Evolutionary conservation across 2,329 filamentous ascomycete species (phyloP), one percentile per base, ranked within the genome.

Genomic region (Aspergillus sp.): DNA sequence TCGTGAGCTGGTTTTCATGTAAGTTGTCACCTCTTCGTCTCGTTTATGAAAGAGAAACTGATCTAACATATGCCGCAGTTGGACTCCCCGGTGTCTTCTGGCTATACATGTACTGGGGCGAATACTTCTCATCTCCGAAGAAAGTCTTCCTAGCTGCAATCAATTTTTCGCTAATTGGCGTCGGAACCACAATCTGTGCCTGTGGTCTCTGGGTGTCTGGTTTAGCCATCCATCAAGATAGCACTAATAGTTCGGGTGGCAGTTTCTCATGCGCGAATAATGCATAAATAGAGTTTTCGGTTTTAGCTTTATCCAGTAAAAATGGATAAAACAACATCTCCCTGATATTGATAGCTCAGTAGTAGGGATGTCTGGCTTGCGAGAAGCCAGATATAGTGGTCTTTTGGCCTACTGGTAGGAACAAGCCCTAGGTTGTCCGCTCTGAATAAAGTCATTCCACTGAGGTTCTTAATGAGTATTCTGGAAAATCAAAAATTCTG

Each of bases 1-100:
- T 85, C 49, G 78, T 75, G 26, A 79, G 74, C 44, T 85, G 82
- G 81, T 86, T 85, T 61, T 80, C 76, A 34, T 76, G 52, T 57
- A 42, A 48, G 52, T 49, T 34, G 10, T 8, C 43, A 9, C 36
- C 41, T 10, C 40, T 10, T 30, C 27, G n/a, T 26, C 7, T 19
- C 29, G 26, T 47, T 4, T 50, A 40, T 49, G 47, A 6, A 19
- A 19, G 19, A 19, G 19, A 19, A 45, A 55, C 12, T 19, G 3
- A 53, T 9, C 39, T 9, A 39, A 39, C 29, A 30, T 29, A 6
- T n/a, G 5, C 12, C n/a, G 12, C 38, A 45, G 44, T 45, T 29
- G 51, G 51, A 4, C 41, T 53, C 27, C 43, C 57, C 42, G 64
- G 60, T 4, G 52, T 67, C 40, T 66, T 66, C 50, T 67, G 64